phyloP scores from a whole-genome alignment of 2,329 filamentous ascomycete genomes.

The Endocalyx cinctus region DNA sequence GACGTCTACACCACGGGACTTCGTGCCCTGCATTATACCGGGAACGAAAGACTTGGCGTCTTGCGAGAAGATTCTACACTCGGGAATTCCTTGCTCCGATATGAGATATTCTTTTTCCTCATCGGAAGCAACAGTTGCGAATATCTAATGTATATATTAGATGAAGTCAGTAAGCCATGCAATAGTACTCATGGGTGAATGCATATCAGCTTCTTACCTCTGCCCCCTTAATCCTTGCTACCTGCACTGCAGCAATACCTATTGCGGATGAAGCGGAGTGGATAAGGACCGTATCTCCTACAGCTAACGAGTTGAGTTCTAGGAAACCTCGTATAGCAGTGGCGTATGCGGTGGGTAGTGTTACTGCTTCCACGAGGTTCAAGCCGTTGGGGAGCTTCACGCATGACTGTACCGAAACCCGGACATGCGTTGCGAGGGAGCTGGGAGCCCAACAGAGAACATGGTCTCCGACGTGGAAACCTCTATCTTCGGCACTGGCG shows the following conservation, averaged over 20 bases:
- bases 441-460: not conserved
- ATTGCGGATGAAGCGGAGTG: not conserved
- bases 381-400: not conserved
- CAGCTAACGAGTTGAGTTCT: not conserved
- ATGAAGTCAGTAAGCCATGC: not conserved
- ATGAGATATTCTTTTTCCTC: not conserved
- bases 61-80: not conserved
- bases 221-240: not conserved
- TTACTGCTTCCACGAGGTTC: not conserved
- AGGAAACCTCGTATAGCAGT: not conserved
- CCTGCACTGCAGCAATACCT: not conserved
- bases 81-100: not conserved
- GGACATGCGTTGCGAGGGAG: not conserved
- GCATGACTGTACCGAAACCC: not conserved
- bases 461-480: not conserved
- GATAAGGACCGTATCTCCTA: not conserved
- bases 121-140: too few species aligned
- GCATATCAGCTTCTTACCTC: not conserved
- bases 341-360: not conserved
- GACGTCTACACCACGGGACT: not conserved
- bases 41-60: not conserved
- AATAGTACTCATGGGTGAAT: not conserved
- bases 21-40: not conserved
- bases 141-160: too few species aligned
- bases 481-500: not conserved